Evolutionary conservation across 75 land plant genomes (phyloP), one percentile per base, ranked within the genome.

Genomic region (Pinus albicaulis): DNA sequence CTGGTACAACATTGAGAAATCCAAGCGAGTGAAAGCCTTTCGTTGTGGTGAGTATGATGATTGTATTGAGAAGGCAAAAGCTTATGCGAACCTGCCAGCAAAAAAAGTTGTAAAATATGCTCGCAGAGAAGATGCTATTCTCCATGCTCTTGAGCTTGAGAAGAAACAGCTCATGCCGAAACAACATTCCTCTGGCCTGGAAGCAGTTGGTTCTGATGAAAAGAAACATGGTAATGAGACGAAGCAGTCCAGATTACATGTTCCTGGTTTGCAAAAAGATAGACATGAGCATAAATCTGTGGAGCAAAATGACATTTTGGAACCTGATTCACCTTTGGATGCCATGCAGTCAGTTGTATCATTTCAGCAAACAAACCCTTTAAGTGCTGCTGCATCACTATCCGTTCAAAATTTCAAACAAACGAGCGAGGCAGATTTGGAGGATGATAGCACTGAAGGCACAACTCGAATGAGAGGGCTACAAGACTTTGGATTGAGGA

Each of bases 1-100:
- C 71, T 93, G 93, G 93, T 93, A 93, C 77, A 91, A 93, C 77
- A 80, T 93, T 58, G 91, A 87, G 56, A 93, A 89, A 73, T 89
- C 96, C 28, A 91, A 80, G 71, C 82, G 93, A 31, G 85, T 93
- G 56, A 91, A 91, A 73, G 87, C 96, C 52, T 93, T 93, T 82
- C 91, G 96, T 2, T 91, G 96, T 79, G 89, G 93, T 16, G 93
- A 91, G 41, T 93, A 79, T 79, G 93, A 91, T 82, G 90, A 85
- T 19, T 86, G 88, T 78, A 93, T 93, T 57, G 85, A 83, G 23
- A 91, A 85, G 60, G 96, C 91, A 13, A 83, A 83, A 74, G 80
- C 84, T 61, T 78, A 78, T 72, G 84, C 84, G 12, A 74, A 79
- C 19, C 79, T 56, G 31, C 66, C 79, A 36, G 74, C 58, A 24